Percentiles rank a stretch among this genome's conserved stretches.
These are phyloP conservation scores for Zymoseptoria tritici DNA, from an alignment of 2,329 filamentous ascomycete species.

Conservation along the genomic window DNA sequence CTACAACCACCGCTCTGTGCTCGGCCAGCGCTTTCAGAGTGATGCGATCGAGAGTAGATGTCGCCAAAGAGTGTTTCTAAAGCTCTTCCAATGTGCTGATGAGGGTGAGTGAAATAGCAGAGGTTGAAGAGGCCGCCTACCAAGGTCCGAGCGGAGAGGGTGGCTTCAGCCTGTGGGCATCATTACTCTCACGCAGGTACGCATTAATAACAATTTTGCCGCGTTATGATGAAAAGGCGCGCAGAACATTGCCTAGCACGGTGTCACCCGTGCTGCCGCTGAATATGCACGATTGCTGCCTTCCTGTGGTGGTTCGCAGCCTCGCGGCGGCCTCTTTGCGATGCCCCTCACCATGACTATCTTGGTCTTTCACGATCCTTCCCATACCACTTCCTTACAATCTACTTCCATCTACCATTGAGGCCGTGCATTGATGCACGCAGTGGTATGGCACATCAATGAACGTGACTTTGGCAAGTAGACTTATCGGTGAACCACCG, in stretches of 20 bases:
- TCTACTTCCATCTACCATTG: background rate
- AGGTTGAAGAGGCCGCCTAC: background rate
- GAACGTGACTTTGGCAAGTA: background rate
- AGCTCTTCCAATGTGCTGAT: background rate
- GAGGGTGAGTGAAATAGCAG: background rate
- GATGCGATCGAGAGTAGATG: too few relatives aligned
- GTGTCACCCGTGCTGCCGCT: too few relatives aligned
- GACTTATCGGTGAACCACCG: too few relatives aligned
- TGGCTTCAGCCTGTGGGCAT: background rate
- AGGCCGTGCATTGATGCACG: background rate
- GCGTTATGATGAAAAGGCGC: too few relatives aligned
- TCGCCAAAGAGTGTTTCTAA: background rate
- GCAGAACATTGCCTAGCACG: too few relatives aligned
- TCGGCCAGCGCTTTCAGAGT: background rate
- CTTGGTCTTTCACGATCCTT: background rate
- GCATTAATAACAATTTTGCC: background rate
- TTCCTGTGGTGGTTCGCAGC: background rate
- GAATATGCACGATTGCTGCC: background rate
- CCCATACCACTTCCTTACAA: background rate
- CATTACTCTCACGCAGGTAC: background rate
- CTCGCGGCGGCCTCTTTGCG: background rate
- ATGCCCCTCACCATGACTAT: background rate
- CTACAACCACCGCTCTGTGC: background rate
- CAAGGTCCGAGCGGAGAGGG: background rate
- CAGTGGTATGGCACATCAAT: background rate